Percentiles rank a stretch among this genome's conserved stretches.
phyloP scores from a whole-genome alignment of 805 yeast species.

The Diddensiella caesifluorescens region DNA sequence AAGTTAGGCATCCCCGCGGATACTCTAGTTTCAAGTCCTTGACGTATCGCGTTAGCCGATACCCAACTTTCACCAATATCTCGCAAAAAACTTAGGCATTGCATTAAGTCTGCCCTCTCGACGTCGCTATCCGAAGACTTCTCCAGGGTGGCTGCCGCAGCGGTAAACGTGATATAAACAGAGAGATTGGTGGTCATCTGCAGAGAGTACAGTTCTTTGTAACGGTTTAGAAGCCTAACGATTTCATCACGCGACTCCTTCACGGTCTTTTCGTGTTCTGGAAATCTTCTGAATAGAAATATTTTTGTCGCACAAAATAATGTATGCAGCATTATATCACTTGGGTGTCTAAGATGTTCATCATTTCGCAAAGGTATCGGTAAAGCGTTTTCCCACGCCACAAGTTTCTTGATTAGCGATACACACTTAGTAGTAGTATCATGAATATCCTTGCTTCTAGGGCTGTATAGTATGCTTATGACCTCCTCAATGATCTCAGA shows the following conservation, averaged over 20 bases:
- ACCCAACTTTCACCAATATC: constrained; percentile 19
- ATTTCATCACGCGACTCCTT: constrained; percentile 7
- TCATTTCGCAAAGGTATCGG: constrained; percentile 11
- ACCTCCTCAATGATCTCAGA: constrained; percentile 19
- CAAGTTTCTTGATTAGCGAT: constrained; percentile 11
- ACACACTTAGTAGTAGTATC: constrained; percentile 7
- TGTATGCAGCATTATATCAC: constrained; percentile 15
- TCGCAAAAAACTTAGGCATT: constrained; percentile 14
- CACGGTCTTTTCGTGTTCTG: constrained; percentile 8
- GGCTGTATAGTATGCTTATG: constrained; percentile 12
- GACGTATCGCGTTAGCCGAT: constrained; percentile 14
- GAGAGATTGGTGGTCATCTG: constrained; percentile 17
- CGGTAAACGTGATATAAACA: constrained; percentile 20
- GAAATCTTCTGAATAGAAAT: constrained; percentile 16
- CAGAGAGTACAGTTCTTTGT: constrained; percentile 14
- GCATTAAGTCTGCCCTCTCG: constrained; percentile 1
- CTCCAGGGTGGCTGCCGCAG: constrained; percentile 16
- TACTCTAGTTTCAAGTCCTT: constrained; percentile 11
- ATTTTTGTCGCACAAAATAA: constrained; percentile 16
- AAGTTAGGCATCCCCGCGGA: constrained; percentile 2
- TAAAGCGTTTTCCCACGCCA: constrained; percentile 13
- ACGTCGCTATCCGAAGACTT: constrained; percentile 4
- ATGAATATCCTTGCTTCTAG: constrained; percentile 8
- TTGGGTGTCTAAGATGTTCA: constrained; percentile 13
- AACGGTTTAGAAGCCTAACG: constrained; percentile 12